phyloP scores from a whole-genome alignment of 1,284 basidiomycete species.

The Apiotrichum brassicae region DNA sequence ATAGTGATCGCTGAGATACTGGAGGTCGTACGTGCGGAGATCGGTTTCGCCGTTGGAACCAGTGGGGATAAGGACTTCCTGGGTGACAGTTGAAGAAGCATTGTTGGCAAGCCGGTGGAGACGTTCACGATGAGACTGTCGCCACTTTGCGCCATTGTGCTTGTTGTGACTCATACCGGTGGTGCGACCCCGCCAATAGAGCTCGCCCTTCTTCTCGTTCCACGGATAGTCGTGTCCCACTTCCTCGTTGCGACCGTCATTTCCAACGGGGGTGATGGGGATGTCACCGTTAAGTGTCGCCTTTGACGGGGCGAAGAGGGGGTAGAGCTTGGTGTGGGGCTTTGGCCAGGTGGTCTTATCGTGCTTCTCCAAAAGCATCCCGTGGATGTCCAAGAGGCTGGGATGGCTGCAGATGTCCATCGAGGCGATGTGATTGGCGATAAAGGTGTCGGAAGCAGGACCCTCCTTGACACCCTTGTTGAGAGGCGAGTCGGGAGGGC shows the following conservation, averaged over 20 bases:
- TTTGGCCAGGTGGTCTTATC: slow-evolving; percentile 38
- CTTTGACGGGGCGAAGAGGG: slow-evolving; percentile 44
- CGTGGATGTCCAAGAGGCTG: slow-evolving; percentile 44
- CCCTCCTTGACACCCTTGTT: slow-evolving; percentile 35
- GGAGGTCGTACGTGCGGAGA: slow-evolving; percentile 24
- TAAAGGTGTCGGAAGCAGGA: slow-evolving; percentile 38
- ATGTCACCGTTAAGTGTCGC: slow-evolving; percentile 46
- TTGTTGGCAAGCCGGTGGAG: slow-evolving; percentile 45
- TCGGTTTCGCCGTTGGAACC: slow-evolving; percentile 36
- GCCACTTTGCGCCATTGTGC: slow-evolving; percentile 37
- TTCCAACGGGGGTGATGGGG: slow-evolving; percentile 45
- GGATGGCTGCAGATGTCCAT: slow-evolving; percentile 48
- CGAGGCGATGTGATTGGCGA: slow-evolving; percentile 35
- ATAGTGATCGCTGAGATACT: slow-evolving; percentile 40
- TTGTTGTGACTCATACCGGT: slow-evolving; percentile 45
- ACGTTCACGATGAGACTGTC: slow-evolving; percentile 44
- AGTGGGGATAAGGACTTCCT: slow-evolving; percentile 37
- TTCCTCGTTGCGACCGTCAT: slow-evolving; percentile 40
- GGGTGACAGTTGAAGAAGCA: slow-evolving; percentile 14
- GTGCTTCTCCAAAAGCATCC: slow-evolving; percentile 45
- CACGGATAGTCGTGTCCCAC: slow-evolving; percentile 44
- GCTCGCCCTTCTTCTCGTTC: slow-evolving; percentile 40
- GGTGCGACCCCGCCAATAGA: slow-evolving; percentile 47
- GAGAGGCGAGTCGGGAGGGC: slow-evolving; percentile 37
- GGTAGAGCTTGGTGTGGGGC: slow-evolving; percentile 45